phyloP scores from a whole-genome alignment of 2,329 filamentous ascomycete genomes.

The Septoria linicola region DNA sequence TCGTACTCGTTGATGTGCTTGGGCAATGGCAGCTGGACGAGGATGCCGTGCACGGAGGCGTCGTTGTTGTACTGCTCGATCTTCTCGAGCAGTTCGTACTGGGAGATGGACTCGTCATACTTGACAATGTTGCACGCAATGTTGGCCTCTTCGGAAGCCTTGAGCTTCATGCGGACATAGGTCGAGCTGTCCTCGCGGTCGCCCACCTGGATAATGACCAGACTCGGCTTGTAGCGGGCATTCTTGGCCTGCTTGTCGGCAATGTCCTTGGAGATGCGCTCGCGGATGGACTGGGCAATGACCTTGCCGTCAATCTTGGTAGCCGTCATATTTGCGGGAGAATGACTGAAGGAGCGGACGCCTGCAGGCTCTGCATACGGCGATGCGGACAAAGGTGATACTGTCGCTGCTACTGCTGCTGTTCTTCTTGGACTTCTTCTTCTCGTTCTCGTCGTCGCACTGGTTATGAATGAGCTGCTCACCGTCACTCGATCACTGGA shows the following conservation, averaged over 20 bases:
- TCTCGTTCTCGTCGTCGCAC: background rate
- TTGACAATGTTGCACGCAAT: conserved; percentile 85
- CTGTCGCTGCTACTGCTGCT: no score
- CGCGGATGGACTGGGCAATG: conserved; percentile 88
- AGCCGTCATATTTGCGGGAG: conserved; percentile 70
- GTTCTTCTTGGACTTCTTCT: no score
- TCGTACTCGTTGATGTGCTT: conserved; percentile 85
- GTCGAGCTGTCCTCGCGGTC: conserved; percentile 86
- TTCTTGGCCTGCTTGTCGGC: conserved; percentile 76
- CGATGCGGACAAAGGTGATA: conserved; percentile 2
- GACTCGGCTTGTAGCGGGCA: conserved; percentile 79
- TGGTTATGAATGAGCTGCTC: background rate
- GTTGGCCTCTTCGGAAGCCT: conserved; percentile 91
- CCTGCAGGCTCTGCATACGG: conserved; percentile 16
- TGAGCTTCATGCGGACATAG: conserved; percentile 99
- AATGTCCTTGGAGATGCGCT: conserved; percentile 77
- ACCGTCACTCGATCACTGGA: background rate
- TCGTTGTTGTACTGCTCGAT: conserved; percentile 85
- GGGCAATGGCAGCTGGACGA: conserved; percentile 90
- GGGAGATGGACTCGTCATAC: conserved; percentile 75
- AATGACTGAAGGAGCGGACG: conserved; percentile 49
- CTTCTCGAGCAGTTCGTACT: conserved; percentile 80
- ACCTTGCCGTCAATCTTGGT: conserved; percentile 93
- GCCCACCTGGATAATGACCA: conserved; percentile 97
- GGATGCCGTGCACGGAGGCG: conserved; percentile 79